Evolutionary conservation across 2,329 filamentous ascomycete species (phyloP), one percentile per base, ranked within the genome.

Genomic region (Trichoderma sp.): DNA sequence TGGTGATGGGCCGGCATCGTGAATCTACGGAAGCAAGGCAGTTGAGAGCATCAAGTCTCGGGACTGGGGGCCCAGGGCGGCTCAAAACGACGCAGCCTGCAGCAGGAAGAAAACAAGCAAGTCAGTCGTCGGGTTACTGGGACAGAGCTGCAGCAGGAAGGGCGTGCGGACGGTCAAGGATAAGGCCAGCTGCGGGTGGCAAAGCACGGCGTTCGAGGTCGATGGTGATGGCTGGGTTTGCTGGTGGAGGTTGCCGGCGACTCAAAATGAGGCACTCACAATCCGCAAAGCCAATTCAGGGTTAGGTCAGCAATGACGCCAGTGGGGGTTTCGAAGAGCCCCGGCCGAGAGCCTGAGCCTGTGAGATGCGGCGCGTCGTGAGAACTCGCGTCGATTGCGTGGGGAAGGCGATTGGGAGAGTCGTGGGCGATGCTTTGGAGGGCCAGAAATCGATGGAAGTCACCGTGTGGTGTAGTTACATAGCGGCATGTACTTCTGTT

Each of bases 1-100:
- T 84, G 84, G 79, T 85, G 84, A 79, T 85, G 86, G 80, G 85
- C 82, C 81, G 86, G 86, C 87, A 84, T 84, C 79, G 79, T 81
- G 77, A 72, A 76, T 81, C 74, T 81, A 80, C 78, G 77, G 76
- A 74, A 76, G 74, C 73, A 75, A 72, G 73, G 75, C 75, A 78
- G 76, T 76, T 76, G 81, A 80, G 77, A 78, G 79, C 82, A 83
- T 84, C 77, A 79, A 76, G 76, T 73, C 68, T 73, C 73, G 53
- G 74, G 74, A 74, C 72, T 74, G 69, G 73, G 73, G 55, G 61
- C 70, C 68, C 36, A 39, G 36, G 69, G 73, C 73, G 55, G 61
- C 70, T 71, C 69, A 53, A 59, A 65, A 73, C 32, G 61, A 68
- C 50, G 62, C 68, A 71, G 63, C 47, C 67, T 73, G 68, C 62